Base-by-base conservation (phyloP, 2,329 filamentous ascomycete genomes). In the Dothistroma pini region DNA sequence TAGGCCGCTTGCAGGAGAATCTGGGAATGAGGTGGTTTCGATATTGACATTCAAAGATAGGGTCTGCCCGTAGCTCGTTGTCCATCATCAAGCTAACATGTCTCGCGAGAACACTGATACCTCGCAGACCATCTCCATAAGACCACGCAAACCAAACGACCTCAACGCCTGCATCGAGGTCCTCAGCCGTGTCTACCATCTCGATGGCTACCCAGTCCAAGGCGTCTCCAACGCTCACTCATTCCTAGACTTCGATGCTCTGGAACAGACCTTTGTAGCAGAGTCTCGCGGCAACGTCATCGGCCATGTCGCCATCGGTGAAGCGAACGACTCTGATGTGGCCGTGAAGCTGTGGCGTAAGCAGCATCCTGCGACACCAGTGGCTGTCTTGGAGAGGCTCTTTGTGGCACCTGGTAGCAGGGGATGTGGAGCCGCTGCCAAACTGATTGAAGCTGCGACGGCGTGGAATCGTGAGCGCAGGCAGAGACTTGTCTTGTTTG, bases 191-290 rank as follows among this genome's bases (percentile, higher is more conserved):
- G 69, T 72, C 34, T 63, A 71, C 59, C 59, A 31, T 1, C 35
- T 48, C 16, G 64, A 66, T 56, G 58, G 67, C 50, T 72, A 72
- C 58, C 70, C 70, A 5, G 68, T 72, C 14, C 58, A 70, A 55
- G 70, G 69, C 35, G 60, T 66, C 16, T 61, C 56, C 1, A 53
- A 68, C 14, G 60, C 67, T 7, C n/a, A 54, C n/a, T 22, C 47
- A 9, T 68, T 66, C 31, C 52, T 68, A 16, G 56, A 57, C 21
- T 51, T 47, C 22, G 57, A 57, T 14, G 11, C 41, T 12, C 52
- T 66, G 8, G 29, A 59, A 34, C 56, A 54, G 38, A 66, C 66
- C 10, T 73, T 70, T 68, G 60, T 72, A 12, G 69, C 68, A 31
- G 63, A 62, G 21, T n/a, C 41, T 1, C 32, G 58, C 21, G 60